phyloP scores from a whole-genome alignment of 306 rosid species.

The Rosa lucieae region DNA sequence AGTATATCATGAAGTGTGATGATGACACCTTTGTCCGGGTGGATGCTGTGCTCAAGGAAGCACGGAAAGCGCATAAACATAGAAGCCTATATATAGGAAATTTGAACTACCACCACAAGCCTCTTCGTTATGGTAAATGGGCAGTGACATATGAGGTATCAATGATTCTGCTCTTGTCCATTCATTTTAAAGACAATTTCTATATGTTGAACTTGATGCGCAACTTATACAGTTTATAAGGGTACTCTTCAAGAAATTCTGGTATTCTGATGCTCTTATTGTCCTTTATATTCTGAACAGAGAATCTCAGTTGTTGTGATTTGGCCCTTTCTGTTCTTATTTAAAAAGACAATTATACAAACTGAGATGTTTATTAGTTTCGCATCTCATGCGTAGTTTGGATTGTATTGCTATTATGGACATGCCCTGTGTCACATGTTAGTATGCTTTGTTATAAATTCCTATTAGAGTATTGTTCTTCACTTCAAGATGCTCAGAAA shows the following conservation, averaged over 20 bases:
- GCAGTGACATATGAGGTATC: slow-evolving; percentile 94
- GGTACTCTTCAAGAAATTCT: not conserved
- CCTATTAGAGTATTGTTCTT: slow-evolving; percentile 2
- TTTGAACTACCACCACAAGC: slow-evolving; percentile 81
- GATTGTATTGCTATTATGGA: not conserved
- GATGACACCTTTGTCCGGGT: slow-evolving; percentile 96
- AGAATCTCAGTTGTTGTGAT: not conserved
- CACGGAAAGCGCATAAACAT: slow-evolving; percentile 39
- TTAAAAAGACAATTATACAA: not conserved
- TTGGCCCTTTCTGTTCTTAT: not conserved
- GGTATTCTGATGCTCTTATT: not conserved
- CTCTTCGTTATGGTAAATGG: slow-evolving; percentile 96
- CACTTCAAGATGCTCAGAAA: not conserved
- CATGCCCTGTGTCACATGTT: not conserved
- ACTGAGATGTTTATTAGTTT: slow-evolving; percentile 3
- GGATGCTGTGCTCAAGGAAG: slow-evolving; percentile 69
- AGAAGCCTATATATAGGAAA: slow-evolving; percentile 86
- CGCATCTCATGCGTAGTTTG: not conserved
- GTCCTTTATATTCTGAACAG: not conserved
- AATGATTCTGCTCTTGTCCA: slow-evolving; percentile 16
- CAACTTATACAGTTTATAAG: not conserved
- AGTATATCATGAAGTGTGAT: slow-evolving; percentile 89
- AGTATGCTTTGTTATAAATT: slow-evolving; percentile 1
- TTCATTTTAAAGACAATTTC: not conserved
- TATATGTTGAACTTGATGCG: not conserved